Evolutionary conservation across 2,329 filamentous ascomycete species (phyloP).

Genomic region (Phialophora tarda): DNA sequence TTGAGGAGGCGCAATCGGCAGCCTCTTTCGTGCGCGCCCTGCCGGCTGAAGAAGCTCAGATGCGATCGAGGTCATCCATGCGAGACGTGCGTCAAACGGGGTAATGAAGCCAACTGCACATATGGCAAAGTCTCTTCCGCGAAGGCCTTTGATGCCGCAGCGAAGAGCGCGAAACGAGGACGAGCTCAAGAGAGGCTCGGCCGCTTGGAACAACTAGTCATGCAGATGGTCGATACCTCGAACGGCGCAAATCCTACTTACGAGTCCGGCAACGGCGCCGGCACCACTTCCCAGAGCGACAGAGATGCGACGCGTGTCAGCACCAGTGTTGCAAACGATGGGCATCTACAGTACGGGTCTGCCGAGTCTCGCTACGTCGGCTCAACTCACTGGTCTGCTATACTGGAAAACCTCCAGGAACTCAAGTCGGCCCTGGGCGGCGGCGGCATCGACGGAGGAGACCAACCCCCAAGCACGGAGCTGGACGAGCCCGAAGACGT

Average conservation of each 20-base stretch:
- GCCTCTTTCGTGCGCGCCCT: constrained; percentile 66
- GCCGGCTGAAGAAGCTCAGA: constrained; percentile 52
- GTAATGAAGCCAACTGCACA: constrained; percentile 77
- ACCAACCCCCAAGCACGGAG: constrained; percentile 14
- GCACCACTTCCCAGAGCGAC: neutral
- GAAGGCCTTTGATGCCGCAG: constrained; percentile 10
- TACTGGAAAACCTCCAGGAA: constrained; percentile 45
- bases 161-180: constrained; percentile 12
- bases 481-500: constrained; percentile 32
- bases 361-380: constrained; percentile 45
- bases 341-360: constrained; percentile 26
- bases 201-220: constrained; percentile 39
- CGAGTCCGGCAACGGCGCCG: neutral
- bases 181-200: constrained; percentile 35
- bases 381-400: constrained; percentile 52
- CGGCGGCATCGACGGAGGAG: constrained; percentile 8
- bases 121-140: constrained; percentile 65
- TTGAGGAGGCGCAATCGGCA: constrained; percentile 90
- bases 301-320: neutral
- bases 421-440: constrained; percentile 33
- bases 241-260: neutral
- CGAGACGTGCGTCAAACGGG: constrained; percentile 68
- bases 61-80: constrained; percentile 49
- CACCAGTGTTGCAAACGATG: constrained; percentile 25
- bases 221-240: constrained; percentile 34